phyloP scores from a whole-genome alignment of 768 basidiomycete species.

The Kwoniella mangroviensis region DNA sequence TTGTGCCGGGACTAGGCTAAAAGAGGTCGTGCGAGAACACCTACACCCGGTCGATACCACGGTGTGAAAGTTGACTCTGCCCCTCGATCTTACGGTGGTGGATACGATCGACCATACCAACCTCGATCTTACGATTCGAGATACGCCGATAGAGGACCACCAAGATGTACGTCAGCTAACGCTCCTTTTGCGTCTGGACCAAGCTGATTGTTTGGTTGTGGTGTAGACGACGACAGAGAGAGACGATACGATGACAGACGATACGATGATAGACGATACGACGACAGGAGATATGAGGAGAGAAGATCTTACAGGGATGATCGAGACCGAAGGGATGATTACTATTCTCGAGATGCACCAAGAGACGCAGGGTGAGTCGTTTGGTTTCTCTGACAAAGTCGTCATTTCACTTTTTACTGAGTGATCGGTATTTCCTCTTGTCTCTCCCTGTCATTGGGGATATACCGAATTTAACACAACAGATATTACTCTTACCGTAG shows the following conservation, averaged over 20 bases:
- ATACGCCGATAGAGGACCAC: conserved; percentile 68
- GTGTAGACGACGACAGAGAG: conserved; percentile 59
- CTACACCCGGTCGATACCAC: conserved; percentile 88
- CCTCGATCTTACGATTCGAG: conserved; percentile 89
- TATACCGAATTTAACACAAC: conserved; percentile 16
- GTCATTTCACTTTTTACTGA: conserved; percentile 18
- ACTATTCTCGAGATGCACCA: conserved; percentile 28
- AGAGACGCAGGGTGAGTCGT: conserved; percentile 18
- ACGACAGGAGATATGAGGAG: conserved; percentile 62
- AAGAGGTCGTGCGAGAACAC: conserved; percentile 57
- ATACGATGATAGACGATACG: conserved; percentile 46
- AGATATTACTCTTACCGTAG: conserved; percentile 33
- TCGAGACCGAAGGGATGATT: conserved; percentile 26
- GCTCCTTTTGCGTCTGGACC: neutral
- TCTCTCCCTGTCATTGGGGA: neutral
- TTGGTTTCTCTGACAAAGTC: conserved; percentile 8
- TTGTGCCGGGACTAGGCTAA: conserved; percentile 38
- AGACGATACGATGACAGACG: conserved; percentile 60
- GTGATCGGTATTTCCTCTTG: conserved; percentile 14
- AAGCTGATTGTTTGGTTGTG: neutral
- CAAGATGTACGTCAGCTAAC: conserved; percentile 32
- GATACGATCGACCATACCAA: conserved; percentile 78
- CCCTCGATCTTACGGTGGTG: conserved; percentile 34
- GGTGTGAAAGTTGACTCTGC: conserved; percentile 65
- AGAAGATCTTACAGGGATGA: conserved; percentile 60